These are phyloP conservation scores for Hypoxylon sp. DNA, from an alignment of 2,329 filamentous ascomycete species.

Conservation along the genomic window DNA sequence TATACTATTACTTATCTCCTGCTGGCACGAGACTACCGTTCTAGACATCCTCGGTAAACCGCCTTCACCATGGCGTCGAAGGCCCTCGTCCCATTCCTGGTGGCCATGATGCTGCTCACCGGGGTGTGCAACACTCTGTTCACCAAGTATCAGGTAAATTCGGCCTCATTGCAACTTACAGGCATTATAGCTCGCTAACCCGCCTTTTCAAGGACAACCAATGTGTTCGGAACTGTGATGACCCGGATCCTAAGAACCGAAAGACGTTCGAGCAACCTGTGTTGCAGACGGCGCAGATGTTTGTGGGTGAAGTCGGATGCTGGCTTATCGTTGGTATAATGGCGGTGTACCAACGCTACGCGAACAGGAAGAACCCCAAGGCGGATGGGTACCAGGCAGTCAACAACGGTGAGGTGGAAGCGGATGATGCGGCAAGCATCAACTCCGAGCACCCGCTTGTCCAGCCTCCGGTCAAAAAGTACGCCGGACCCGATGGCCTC, in stretches of 20 bases:
- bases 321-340: conserved; percentile 89
- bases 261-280: conserved; percentile 93
- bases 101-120: conserved; percentile 96
- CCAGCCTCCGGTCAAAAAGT: conserved; percentile 47
- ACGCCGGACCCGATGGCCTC: conserved; percentile 67
- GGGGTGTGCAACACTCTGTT: conserved; percentile 97
- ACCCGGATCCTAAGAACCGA: conserved; percentile 74
- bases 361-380: conserved; percentile 60
- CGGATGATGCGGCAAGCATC: conserved; percentile 63
- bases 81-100: conserved; percentile 84
- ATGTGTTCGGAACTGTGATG: conserved; percentile 92
- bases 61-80: conserved; percentile 74
- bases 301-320: conserved; percentile 94
- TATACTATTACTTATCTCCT: conserved; percentile 22
- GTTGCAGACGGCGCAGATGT: conserved; percentile 98
- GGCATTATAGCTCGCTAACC: conserved; percentile 8
- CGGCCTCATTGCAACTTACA: conserved; percentile 2
- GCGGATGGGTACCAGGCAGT: conserved; percentile 78
- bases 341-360: conserved; percentile 74
- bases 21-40: conserved; percentile 28
- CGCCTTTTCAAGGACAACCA: conserved; percentile 81
- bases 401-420: conserved; percentile 63
- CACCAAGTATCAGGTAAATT: conserved; percentile 90
- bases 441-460: conserved; percentile 61
- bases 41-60: conserved; percentile 20